Percentiles rank a stretch among this genome's conserved stretches.
phyloP scores from a whole-genome alignment of 768 basidiomycete species.

The Cystofilobasidium macerans region DNA sequence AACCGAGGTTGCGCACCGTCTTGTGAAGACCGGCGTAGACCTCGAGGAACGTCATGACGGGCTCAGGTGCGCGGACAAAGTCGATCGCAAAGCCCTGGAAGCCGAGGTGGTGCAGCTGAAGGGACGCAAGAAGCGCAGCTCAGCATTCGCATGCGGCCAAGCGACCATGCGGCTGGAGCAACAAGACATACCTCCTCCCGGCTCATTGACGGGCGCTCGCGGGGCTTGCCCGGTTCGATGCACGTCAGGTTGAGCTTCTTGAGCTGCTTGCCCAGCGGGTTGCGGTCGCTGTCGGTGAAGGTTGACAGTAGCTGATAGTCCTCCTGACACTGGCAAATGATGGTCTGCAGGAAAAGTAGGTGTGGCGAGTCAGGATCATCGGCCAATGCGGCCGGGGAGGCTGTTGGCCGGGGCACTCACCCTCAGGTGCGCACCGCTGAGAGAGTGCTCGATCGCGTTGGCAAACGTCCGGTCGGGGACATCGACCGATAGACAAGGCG shows the following conservation, averaged over 20 bases:
- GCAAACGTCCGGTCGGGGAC: conserved; percentile 55
- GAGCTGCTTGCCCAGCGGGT: conserved; percentile 13
- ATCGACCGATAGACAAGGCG: conserved; percentile 60
- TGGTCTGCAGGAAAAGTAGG: conserved; percentile 47
- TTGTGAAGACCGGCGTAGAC: conserved; percentile 57
- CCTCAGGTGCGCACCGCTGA: conserved; percentile 51
- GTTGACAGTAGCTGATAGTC: conserved; percentile 58
- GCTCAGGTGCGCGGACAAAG: conserved; percentile 62
- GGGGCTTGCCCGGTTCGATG: conserved; percentile 7
- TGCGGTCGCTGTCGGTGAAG: conserved; percentile 44
- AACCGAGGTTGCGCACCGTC: conserved; percentile 45
- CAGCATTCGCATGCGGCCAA: neutral
- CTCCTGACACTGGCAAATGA: conserved; percentile 70
- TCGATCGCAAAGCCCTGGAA: conserved; percentile 80
- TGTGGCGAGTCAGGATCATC: neutral
- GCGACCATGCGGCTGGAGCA: neutral
- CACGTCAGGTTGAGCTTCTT: conserved; percentile 18
- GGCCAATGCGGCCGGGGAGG: too few species aligned
- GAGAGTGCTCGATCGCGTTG: conserved; percentile 62
- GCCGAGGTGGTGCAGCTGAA: conserved; percentile 50
- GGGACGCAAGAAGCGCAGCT: neutral
- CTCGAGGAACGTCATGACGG: conserved; percentile 60
- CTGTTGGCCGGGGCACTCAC: conserved; percentile 42
- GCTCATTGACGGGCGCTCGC: conserved; percentile 2
- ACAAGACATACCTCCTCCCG: conserved; percentile 14